A percentile compares a stretch with the other conserved stretches of the same genome.
Evolutionary conservation across 306 rosid species (phyloP).

Genomic region (Lablab purpureus): DNA sequence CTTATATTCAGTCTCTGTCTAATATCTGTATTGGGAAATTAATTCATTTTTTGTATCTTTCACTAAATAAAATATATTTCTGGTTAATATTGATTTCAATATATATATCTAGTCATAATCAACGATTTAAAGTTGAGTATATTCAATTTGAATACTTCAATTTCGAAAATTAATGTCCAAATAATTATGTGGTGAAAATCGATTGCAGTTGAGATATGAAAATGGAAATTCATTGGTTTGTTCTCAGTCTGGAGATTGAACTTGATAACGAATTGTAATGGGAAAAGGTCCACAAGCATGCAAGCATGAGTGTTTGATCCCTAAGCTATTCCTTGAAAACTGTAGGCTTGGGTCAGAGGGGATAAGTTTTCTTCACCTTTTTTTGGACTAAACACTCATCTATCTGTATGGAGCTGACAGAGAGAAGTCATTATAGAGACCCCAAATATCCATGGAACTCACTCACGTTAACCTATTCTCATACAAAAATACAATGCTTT

Average conservation of each 20-base stretch:
- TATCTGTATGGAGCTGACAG: too few relatives aligned
- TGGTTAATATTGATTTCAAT: not conserved
- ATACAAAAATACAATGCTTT: too few relatives aligned
- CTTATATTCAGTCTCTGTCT: not conserved
- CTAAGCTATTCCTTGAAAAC: too few relatives aligned
- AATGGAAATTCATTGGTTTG: not conserved
- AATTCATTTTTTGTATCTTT: not conserved
- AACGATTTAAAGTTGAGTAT: not conserved
- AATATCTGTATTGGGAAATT: not conserved
- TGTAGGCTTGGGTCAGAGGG: too few relatives aligned
- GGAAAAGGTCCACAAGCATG: conserved; percentile 1
- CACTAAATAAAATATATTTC: not conserved
- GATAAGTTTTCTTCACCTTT: too few relatives aligned
- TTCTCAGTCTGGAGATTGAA: not conserved
- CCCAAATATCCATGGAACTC: too few relatives aligned
- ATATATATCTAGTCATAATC: not conserved
- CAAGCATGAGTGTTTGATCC: conserved; percentile 40
- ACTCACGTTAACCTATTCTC: too few relatives aligned
- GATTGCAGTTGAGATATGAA: conserved; percentile 11
- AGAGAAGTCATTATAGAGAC: too few relatives aligned
- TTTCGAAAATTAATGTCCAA: not conserved
- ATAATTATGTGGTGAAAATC: not conserved
- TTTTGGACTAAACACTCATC: too few relatives aligned
- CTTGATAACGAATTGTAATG: not conserved
- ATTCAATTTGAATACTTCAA: not conserved